Conservation (phyloP, 306 rosid species). For the Cucurbita pepo region DNA sequence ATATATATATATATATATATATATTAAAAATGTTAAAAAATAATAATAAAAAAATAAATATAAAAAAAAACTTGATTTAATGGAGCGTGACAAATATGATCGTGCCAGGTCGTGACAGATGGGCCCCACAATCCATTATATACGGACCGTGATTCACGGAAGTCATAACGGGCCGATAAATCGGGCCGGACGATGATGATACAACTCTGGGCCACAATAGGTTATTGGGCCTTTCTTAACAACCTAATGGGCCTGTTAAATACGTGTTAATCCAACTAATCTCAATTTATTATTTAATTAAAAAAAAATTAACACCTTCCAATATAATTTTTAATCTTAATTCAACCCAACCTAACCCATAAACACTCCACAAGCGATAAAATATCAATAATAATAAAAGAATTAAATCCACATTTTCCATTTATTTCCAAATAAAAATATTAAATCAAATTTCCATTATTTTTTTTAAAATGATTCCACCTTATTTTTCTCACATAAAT, state of each 20-base stretch:
- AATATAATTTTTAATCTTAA: too few relatives aligned
- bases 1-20: too few relatives aligned
- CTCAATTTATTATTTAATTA: too few relatives aligned
- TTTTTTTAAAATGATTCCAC: too few relatives aligned
- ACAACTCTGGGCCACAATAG: neutral
- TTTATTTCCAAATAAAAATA: neutral
- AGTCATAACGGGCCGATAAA: neutral
- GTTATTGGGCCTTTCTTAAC: neutral
- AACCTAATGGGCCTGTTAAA: neutral
- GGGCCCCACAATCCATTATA: neutral
- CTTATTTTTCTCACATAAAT: neutral
- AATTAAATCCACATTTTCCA: neutral
- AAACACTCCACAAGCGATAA: too few relatives aligned
- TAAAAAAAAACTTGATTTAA: too few relatives aligned
- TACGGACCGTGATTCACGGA: neutral
- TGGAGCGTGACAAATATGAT: neutral
- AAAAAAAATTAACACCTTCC: too few relatives aligned
- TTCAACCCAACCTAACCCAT: too few relatives aligned
- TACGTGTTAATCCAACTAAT: too few relatives aligned
- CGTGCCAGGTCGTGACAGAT: neutral
- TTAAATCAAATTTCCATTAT: neutral
- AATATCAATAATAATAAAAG: too few relatives aligned
- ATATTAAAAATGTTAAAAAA: too few relatives aligned
- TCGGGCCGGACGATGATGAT: neutral
- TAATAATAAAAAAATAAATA: too few relatives aligned